phyloP scores from a whole-genome alignment of 2,329 filamentous ascomycete species.

The Ophiostoma ulmi region DNA sequence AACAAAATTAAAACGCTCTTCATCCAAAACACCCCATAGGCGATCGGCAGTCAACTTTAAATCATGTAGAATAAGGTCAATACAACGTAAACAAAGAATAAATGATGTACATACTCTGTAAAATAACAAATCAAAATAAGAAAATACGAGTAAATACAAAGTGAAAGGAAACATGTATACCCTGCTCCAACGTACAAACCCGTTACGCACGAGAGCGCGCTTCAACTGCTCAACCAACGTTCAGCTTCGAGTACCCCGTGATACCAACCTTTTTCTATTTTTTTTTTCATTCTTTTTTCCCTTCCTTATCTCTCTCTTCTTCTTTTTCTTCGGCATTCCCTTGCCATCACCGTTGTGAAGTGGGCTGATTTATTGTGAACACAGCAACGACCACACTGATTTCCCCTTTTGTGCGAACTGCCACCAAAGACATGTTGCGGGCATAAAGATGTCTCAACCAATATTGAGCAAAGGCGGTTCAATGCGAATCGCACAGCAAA shows the following conservation, averaged over 20 bases:
- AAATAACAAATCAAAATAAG: not conserved
- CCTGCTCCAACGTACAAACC: not conserved
- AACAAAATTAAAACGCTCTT: slow-evolving; percentile 9
- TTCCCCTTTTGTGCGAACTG: not conserved
- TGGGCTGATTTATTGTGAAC: not conserved
- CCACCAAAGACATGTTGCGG: not conserved
- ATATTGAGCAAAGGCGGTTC: not conserved
- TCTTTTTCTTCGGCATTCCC: no score
- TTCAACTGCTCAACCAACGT: not conserved
- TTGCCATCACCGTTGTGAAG: not conserved
- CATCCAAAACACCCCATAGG: slow-evolving; percentile 2
- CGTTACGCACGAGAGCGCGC: not conserved
- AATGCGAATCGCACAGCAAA: not conserved
- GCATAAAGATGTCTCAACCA: not conserved
- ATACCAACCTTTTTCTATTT: not conserved
- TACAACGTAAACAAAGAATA: not conserved
- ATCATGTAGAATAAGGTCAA: not conserved
- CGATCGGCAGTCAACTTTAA: slow-evolving; percentile 10
- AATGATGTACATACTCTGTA: not conserved
- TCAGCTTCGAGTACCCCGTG: not conserved
- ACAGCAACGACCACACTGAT: not conserved
- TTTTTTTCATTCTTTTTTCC: no score
- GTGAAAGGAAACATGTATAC: not conserved
- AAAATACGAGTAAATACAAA: not conserved
- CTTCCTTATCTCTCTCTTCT: not conserved